Evolutionary conservation across 306 rosid species (phyloP), one percentile per base, ranked within the genome.

Genomic region (Sphenostylis stenocarpa): DNA sequence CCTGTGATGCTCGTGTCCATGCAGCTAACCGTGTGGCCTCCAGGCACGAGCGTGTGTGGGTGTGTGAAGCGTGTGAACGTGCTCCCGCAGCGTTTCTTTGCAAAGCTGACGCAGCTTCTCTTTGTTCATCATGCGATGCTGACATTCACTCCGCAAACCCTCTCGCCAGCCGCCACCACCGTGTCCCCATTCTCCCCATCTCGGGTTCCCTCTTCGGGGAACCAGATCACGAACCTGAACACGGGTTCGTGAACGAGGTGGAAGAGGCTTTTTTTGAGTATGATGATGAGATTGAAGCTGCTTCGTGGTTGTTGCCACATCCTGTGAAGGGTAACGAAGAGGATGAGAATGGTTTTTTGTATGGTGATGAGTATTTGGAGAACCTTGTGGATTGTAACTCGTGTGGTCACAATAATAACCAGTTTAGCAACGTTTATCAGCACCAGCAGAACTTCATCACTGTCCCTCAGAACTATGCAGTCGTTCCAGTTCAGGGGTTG

Each of bases 131-230:
- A n/a, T 91, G 98, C 62, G 98, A 93, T 48, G 89, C 93, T 0
- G 91, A 87, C 15, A 88, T 91, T 80, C 98, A 93, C 88, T 83
- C 91, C 0, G 94, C 98, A 1, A 91, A 91, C 56, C 90, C 93
- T 1, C 87, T 91, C 0, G 96, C 96, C 1, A 61, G 91, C 72
- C 93, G 95, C 56, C 96, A 91, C 88, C 93, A 89, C 70, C 98
- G 98, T 0, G 90, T 89, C 5, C 90, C 95, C 1, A 76, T 90
- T 19, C 83, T 77, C 7, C 93, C 89, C 1, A 63, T 84, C 17
- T 61, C 86, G 3, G 85, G 85, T 1, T 41, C 45, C 39, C 43
- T 76, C 17, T 20, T 45, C 0, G 20, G 39, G 0, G 72, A 7
- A 52, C 51, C 20, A 1, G 28, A 61, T 5, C 28, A 26, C 20